Evolutionary conservation across 208 protist species (phyloP), one percentile per base, ranked within the genome.

Genomic region (Crithidia fasciculata): DNA sequence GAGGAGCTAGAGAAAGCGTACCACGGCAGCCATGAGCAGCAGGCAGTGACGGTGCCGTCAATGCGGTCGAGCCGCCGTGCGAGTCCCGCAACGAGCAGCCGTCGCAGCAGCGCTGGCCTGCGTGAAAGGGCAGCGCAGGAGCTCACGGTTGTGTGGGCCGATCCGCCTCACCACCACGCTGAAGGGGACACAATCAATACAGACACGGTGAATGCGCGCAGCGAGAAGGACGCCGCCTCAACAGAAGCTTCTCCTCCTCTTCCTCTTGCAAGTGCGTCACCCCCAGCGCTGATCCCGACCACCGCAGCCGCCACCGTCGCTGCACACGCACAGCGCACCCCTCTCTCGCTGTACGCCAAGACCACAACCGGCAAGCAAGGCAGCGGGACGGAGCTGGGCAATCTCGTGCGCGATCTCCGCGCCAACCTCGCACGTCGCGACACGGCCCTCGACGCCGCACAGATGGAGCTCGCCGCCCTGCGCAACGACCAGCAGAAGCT

Each of bases 381-480:
- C 60, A 56, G 53, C 61, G 50, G 19, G 76, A 81, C 12, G 39
- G 70, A 90, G 56, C 67, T 66, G 15, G 62, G 68, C 15, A 19
- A 82, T 52, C 76, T 91, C 16, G 80, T 91, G 52, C 74, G 76
- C n/a, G 88, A 95, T 49, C 80, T 95, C 15, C 86, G 91, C 16
- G 76, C 83, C 45, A 95, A 95, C 67, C 74, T 95, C 18, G 86
- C 86, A 0, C 74, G 80, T 6, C 91, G 91, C 8, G 91, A 95
- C 76, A 93, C 87, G 15, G 50, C 82, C 12, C 79, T 95, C 45
- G 80, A 88, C 41, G 76, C 70, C n/a, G 60, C 79, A 55, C 82
- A 83, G 28, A 69, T 91, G 70, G 84, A 95, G 53, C 54, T 79
- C 15, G 15, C 43, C 10, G 73, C 75, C 28, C 36, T 88, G 18